Evolutionary conservation across 2,329 filamentous ascomycete species (phyloP).

Genomic region (Stemphylium lycopersici): DNA sequence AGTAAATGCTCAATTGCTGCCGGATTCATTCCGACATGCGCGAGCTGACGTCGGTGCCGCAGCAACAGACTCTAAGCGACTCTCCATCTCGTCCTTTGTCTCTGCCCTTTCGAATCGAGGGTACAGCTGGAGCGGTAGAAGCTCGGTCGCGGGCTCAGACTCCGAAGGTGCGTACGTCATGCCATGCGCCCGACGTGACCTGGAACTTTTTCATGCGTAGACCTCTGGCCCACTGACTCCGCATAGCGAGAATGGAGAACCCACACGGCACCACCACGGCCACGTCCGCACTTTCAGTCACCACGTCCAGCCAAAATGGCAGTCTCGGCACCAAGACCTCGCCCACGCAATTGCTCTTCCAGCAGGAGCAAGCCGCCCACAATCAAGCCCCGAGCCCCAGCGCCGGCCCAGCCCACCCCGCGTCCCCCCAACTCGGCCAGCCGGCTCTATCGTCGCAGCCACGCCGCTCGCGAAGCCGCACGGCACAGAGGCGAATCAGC

Average conservation of each 20-base stretch:
- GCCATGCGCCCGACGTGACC: slow-evolving; percentile 15
- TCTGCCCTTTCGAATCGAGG: slow-evolving; percentile 62
- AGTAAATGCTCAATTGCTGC: slow-evolving; percentile 45
- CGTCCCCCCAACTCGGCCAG: slow-evolving; percentile 24
- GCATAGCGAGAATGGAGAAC: slow-evolving; percentile 36
- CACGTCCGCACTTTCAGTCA: slow-evolving; percentile 52
- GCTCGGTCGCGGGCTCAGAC: slow-evolving; percentile 54
- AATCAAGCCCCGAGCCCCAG: slow-evolving; percentile 15
- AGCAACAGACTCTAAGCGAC: slow-evolving; percentile 63
- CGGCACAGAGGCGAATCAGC: slow-evolving; percentile 77
- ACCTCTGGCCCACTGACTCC: slow-evolving; percentile 14
- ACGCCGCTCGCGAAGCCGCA: slow-evolving; percentile 48
- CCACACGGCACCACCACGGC: slow-evolving; percentile 50
- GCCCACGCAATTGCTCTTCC: slow-evolving; percentile 45
- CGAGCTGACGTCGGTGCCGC: slow-evolving; percentile 52
- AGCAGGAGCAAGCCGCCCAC: slow-evolving; percentile 33
- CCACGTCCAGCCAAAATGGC: slow-evolving; percentile 53
- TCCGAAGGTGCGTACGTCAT: slow-evolving; percentile 50
- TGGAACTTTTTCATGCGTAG: slow-evolving; percentile 3
- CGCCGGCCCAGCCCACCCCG: slow-evolving; percentile 19
- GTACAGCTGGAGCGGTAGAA: slow-evolving; percentile 56
- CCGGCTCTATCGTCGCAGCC: slow-evolving; percentile 23
- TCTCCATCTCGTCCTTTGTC: slow-evolving; percentile 74
- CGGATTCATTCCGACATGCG: slow-evolving; percentile 56
- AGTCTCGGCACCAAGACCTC: slow-evolving; percentile 47